These are phyloP conservation scores for Kuraishia borneana DNA, from an alignment of 805 yeast genomes.

Conservation along the genomic window DNA sequence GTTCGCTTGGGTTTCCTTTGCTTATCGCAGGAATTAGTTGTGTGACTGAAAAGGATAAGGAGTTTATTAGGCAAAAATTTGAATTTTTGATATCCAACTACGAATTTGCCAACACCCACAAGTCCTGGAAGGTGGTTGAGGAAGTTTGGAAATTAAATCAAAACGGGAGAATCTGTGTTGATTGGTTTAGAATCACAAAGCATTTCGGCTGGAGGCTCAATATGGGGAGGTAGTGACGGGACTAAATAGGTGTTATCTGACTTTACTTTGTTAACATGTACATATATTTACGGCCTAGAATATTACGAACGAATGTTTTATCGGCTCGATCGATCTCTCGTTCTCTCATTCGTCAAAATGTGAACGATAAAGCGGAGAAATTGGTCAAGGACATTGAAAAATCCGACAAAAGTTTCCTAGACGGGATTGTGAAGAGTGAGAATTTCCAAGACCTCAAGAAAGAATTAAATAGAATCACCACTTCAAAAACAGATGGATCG, in stretches of 20 bases:
- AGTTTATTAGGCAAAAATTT: conserved; percentile 13
- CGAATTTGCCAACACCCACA: conserved; percentile 19
- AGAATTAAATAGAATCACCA: conserved; percentile 13
- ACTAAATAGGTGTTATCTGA: too few species aligned
- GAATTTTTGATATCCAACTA: conserved; percentile 17
- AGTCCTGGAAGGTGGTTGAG: conserved; percentile 15
- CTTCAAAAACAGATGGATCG: conserved; percentile 20
- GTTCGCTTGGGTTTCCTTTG: conserved; percentile 26
- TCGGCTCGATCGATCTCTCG: too few species aligned
- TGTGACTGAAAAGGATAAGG: conserved; percentile 13
- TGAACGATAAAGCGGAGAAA: background rate
- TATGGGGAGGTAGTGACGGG: conserved; percentile 11
- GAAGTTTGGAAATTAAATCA: conserved; percentile 25
- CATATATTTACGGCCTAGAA: too few species aligned
- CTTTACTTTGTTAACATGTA: too few species aligned
- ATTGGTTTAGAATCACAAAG: conserved; percentile 27
- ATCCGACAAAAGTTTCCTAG: conserved; percentile 4
- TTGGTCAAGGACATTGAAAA: background rate
- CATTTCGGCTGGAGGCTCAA: conserved; percentile 24
- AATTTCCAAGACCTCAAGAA: conserved; percentile 19
- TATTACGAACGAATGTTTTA: too few species aligned
- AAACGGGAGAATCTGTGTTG: conserved; percentile 22
- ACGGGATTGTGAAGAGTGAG: conserved; percentile 18
- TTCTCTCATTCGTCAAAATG: too few species aligned
- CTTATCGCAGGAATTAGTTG: conserved; percentile 22